Evolutionary conservation across 441 rosid species (phyloP).

Genomic region (Iberis amara): DNA sequence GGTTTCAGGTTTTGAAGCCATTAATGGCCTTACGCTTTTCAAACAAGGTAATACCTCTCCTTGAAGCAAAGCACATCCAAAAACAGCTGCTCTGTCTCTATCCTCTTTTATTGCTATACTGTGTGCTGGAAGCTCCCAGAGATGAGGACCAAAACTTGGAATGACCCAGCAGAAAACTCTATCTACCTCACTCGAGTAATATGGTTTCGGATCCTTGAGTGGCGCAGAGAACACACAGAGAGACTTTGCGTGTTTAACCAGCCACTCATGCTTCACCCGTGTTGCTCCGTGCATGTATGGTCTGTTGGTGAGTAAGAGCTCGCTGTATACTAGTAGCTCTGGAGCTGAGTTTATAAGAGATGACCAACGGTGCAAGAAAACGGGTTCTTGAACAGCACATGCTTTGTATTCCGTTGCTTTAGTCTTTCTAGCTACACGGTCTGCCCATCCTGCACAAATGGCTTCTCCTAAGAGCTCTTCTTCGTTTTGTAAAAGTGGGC

Average conservation of each 20-base stretch:
- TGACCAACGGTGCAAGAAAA: constrained; percentile 76
- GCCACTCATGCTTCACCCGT: constrained; percentile 69
- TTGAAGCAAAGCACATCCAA: constrained; percentile 69
- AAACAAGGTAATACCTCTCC: constrained; percentile 80
- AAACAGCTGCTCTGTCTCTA: constrained; percentile 39
- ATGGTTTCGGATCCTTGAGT: constrained; percentile 57
- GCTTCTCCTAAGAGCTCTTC: constrained; percentile 75
- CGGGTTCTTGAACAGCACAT: constrained; percentile 54
- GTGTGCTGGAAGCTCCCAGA: constrained; percentile 68
- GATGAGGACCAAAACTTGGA: constrained; percentile 62
- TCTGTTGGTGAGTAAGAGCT: constrained; percentile 58
- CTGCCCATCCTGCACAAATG: constrained; percentile 95
- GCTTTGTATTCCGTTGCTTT: constrained; percentile 59
- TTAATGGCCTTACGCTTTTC: constrained; percentile 33
- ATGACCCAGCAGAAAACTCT: constrained; percentile 47
- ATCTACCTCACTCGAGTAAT: constrained; percentile 50
- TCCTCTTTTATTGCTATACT: constrained; percentile 32
- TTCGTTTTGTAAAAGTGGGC: constrained; percentile 50
- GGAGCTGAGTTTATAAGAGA: constrained; percentile 64
- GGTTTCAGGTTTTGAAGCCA: constrained; percentile 58
- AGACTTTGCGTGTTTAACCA: constrained; percentile 53
- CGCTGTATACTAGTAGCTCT: constrained; percentile 76
- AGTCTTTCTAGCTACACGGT: constrained; percentile 74
- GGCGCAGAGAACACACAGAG: constrained; percentile 54
- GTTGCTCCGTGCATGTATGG: constrained; percentile 90